A percentile compares a stretch with the other conserved stretches of the same genome.
These are phyloP conservation scores for Leccinum fibrillosum DNA, from an alignment of 768 basidiomycete genomes.

Conservation along the genomic window DNA sequence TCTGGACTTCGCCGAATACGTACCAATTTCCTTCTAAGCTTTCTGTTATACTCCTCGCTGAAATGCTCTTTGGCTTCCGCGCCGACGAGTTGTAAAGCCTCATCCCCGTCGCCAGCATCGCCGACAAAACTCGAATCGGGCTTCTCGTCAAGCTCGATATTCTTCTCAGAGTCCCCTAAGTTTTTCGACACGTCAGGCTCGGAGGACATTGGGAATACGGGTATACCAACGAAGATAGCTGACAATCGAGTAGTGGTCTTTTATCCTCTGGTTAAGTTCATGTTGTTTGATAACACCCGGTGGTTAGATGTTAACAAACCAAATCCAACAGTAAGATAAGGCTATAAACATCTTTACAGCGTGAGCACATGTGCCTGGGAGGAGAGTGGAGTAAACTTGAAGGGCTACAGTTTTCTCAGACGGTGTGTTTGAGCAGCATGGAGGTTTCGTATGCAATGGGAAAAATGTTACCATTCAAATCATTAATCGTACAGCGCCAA, in stretches of 20 bases:
- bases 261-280: constrained; percentile 10
- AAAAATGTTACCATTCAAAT: no score
- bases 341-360: constrained; percentile 7
- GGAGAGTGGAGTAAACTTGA: background rate
- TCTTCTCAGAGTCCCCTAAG: constrained; percentile 15
- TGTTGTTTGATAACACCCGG: constrained; percentile 6
- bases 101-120: constrained; percentile 48
- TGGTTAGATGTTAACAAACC: background rate
- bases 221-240: background rate
- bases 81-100: constrained; percentile 60
- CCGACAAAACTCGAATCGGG: constrained; percentile 24
- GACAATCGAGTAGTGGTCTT: background rate
- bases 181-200: constrained; percentile 8
- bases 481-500: no score
- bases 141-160: constrained; percentile 33
- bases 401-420: constrained; percentile 6
- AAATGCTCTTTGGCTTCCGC: constrained; percentile 47
- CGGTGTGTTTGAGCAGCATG: constrained; percentile 1
- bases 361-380: constrained; percentile 2
- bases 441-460: constrained; percentile 2
- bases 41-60: constrained; percentile 58
- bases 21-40: constrained; percentile 58
- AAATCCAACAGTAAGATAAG: constrained; percentile 16
- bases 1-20: constrained; percentile 6
- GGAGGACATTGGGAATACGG: constrained; percentile 17